Conservation (phyloP, 1,284 basidiomycete species). For the Trichosporon coremiiforme region DNA sequence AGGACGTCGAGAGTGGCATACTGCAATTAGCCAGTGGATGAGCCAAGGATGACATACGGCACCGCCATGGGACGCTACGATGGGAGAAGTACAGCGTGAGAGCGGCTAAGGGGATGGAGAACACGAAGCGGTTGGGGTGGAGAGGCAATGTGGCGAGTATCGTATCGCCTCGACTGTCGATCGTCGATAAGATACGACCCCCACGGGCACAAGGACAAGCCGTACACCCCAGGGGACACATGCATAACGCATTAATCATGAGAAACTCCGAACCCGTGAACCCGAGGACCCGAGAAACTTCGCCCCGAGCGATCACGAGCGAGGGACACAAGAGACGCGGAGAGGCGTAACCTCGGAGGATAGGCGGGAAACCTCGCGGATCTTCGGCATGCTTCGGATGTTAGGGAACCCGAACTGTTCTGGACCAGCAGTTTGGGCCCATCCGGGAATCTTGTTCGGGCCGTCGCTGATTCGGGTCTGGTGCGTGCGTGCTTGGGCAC, state of each 20-base stretch:
- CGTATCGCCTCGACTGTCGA: too few species aligned
- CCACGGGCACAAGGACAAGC: too few species aligned
- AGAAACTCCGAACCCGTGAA: background rate
- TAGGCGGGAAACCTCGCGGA: background rate
- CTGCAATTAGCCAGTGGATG: too few species aligned
- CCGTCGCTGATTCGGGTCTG: too few species aligned
- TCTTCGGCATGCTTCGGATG: slow-evolving; percentile 9
- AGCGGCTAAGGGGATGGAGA: too few species aligned
- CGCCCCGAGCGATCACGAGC: background rate
- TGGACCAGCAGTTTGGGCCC: background rate
- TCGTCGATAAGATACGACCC: background rate
- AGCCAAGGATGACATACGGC: too few species aligned
- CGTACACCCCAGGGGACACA: background rate
- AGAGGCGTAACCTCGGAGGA: background rate
- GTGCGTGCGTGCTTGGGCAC: too few species aligned
- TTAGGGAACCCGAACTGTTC: background rate
- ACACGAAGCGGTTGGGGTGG: too few species aligned
- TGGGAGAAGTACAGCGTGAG: too few species aligned
- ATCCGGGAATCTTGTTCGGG: too few species aligned
- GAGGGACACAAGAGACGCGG: background rate
- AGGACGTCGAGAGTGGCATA: too few species aligned
- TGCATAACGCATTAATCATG: background rate
- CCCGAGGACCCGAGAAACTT: background rate
- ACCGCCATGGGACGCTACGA: too few species aligned
- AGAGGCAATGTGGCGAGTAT: background rate